Percentiles rank a stretch among this genome's conserved stretches.
Evolutionary conservation across 768 basidiomycete genomes (phyloP).

Genomic region (Fomitopsis serialis): DNA sequence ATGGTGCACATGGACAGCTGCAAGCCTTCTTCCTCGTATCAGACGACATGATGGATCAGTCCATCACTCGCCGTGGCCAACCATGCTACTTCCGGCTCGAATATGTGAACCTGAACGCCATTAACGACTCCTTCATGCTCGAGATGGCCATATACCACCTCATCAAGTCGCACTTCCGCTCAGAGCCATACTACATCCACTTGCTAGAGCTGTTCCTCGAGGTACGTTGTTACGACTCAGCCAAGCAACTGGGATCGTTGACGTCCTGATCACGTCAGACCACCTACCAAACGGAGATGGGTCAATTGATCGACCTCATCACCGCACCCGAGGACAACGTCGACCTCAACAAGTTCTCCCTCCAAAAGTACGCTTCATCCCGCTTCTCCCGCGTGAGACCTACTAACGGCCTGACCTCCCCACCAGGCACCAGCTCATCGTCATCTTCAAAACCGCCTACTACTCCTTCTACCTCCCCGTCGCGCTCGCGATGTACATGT

Average conservation of each 20-base stretch:
- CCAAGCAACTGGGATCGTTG: not conserved
- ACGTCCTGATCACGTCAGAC: conserved; percentile 25
- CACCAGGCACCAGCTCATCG: conserved; percentile 84
- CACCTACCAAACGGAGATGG: conserved; percentile 91
- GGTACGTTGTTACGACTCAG: conserved; percentile 29
- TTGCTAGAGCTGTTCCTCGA: conserved; percentile 91
- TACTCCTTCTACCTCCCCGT: conserved; percentile 99
- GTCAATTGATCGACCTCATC: conserved; percentile 92
- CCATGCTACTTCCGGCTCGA: conserved; percentile 87
- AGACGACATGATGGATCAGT: conserved; percentile 96
- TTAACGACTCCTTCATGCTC: conserved; percentile 97
- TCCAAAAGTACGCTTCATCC: conserved; percentile 55
- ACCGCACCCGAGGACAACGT: conserved; percentile 90
- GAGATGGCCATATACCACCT: conserved; percentile 90
- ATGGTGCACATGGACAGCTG: conserved; percentile 45
- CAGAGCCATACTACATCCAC: conserved; percentile 79
- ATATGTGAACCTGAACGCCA: conserved; percentile 76
- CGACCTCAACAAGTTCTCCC: conserved; percentile 83
- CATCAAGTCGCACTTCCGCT: conserved; percentile 81
- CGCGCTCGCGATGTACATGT: conserved; percentile 86
- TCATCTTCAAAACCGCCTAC: conserved; percentile 95
- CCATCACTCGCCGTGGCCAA: conserved; percentile 89
- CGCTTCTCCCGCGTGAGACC: not conserved
- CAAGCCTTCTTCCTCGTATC: conserved; percentile 97
- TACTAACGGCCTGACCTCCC: not conserved